Conservation (phyloP, 768 basidiomycete species). For the Russula ochroleuca region DNA sequence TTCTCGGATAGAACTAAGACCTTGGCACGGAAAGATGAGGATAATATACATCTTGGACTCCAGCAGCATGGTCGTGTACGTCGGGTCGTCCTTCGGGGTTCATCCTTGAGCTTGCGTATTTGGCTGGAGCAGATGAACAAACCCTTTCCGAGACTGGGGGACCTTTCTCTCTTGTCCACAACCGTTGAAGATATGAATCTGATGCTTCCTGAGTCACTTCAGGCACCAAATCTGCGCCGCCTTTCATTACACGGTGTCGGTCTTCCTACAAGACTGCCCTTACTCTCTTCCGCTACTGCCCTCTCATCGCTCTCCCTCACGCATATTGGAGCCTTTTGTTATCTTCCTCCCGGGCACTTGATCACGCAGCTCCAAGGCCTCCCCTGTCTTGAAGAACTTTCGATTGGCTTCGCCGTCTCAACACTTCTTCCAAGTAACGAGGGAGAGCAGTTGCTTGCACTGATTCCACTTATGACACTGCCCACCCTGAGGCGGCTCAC, state of each 20-base stretch:
- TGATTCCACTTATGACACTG: background rate
- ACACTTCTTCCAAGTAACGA: background rate
- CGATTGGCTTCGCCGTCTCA: conserved; percentile 3
- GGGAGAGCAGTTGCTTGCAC: background rate
- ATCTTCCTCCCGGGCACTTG: background rate
- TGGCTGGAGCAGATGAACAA: background rate
- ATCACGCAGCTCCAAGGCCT: background rate
- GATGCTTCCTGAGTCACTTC: background rate
- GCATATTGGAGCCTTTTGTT: background rate
- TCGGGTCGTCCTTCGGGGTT: background rate
- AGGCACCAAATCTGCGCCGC: background rate
- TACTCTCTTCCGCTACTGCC: background rate
- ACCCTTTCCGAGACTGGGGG: background rate
- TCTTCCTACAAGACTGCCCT: background rate
- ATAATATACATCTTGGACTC: background rate
- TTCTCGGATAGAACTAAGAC: background rate
- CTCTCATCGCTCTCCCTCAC: background rate
- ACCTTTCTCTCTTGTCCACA: background rate
- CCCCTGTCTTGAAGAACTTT: conserved; percentile 8
- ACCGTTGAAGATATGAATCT: background rate
- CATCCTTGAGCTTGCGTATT: background rate
- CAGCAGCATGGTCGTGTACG: background rate
- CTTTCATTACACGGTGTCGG: background rate
- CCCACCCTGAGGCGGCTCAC: background rate
- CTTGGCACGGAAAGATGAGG: background rate